Conservation (phyloP, 768 basidiomycete species). For the Leccinum uliginosum region DNA sequence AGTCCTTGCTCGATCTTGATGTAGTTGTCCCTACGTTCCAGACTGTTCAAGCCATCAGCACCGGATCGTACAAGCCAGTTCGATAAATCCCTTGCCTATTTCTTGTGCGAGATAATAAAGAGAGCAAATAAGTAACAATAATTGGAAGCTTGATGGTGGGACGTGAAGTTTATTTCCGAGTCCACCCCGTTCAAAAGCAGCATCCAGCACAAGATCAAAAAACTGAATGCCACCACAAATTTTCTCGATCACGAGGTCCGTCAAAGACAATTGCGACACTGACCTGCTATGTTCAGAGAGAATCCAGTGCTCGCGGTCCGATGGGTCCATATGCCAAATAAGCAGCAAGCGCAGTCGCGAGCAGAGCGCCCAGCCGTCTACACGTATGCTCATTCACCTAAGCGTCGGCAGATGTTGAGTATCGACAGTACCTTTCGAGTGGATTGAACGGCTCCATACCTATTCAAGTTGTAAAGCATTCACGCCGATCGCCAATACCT, state of each 20-base stretch:
- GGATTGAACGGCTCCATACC: slow-evolving; percentile 24
- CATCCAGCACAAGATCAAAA: slow-evolving; percentile 50
- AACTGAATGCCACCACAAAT: slow-evolving; percentile 46
- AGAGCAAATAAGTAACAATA: not conserved
- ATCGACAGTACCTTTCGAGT: not conserved
- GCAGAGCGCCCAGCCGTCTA: slow-evolving; percentile 42
- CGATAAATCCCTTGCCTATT: not conserved
- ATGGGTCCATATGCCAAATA: slow-evolving; percentile 8
- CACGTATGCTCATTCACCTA: slow-evolving; percentile 46
- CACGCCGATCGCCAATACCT: slow-evolving; percentile 40
- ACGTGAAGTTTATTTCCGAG: no score
- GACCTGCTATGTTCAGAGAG: slow-evolving; percentile 40
- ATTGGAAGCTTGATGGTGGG: slow-evolving; percentile 40
- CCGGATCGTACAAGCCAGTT: not conserved
- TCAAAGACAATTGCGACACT: not conserved
- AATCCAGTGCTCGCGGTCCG: slow-evolving; percentile 31
- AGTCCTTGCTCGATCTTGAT: not conserved
- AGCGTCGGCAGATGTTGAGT: not conserved
- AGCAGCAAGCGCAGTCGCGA: not conserved
- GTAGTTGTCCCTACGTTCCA: not conserved
- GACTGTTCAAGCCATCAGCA: not conserved
- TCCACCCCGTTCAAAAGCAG: slow-evolving; percentile 44
- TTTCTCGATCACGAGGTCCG: not conserved
- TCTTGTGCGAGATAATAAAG: not conserved
- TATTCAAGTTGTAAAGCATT: slow-evolving; percentile 46